A percentile compares a stretch with the other conserved stretches of the same genome.
Conservation (phyloP, 169 alveolate species). For the Miamiensis avidus region DNA sequence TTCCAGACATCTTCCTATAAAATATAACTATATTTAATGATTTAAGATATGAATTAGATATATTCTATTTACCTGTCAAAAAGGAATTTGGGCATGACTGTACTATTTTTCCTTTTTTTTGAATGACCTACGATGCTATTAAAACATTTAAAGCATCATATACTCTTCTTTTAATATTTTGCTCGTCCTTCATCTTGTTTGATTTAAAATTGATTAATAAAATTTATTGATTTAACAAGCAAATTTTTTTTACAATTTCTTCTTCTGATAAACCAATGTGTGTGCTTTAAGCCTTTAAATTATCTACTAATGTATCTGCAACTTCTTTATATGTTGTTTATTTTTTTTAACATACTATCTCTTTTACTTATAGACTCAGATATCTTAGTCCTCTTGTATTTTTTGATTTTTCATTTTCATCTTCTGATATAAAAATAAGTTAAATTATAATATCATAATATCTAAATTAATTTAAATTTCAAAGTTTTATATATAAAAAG, state of each 20-base stretch:
- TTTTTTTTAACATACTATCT: not conserved
- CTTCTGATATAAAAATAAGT: not conserved
- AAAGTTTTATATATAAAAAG: too few species aligned
- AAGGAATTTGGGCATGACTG: not conserved
- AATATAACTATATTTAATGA: not conserved
- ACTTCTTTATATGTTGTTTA: not conserved
- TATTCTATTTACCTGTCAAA: conserved; percentile 4
- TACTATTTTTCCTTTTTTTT: conserved; percentile 53
- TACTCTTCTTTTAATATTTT: conserved; percentile 86
- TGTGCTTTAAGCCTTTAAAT: too few species aligned
- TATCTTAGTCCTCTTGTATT: not conserved
- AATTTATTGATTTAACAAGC: too few species aligned
- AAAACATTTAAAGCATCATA: conserved; percentile 87
- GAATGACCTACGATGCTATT: conserved; percentile 70
- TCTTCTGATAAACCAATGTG: not conserved
- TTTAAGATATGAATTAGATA: not conserved
- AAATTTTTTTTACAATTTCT: not conserved
- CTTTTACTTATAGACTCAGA: not conserved
- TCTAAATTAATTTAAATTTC: too few species aligned
- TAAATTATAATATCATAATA: too few species aligned
- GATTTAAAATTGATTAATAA: too few species aligned
- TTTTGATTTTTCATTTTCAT: not conserved
- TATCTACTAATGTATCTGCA: not conserved
- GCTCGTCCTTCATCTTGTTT: conserved; percentile 61
- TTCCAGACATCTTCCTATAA: conserved; percentile 14